Percentiles rank a stretch among this genome's conserved stretches.
Evolutionary conservation across 805 yeast genomes (phyloP).

Genomic region (Kodamaea lidongshanica): DNA sequence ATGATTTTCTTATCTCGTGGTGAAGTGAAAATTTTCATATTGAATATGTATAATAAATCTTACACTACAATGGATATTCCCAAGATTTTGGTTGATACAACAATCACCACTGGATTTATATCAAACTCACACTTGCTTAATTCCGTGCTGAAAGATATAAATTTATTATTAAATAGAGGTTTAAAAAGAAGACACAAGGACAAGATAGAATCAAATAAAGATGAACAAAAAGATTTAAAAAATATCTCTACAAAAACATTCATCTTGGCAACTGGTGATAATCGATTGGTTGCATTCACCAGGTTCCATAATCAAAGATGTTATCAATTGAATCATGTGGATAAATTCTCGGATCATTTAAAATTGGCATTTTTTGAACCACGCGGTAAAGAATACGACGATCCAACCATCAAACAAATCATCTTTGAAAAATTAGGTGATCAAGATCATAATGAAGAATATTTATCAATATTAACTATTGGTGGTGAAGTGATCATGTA

Average conservation of each 20-base stretch:
- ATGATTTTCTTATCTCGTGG: constrained; percentile 63
- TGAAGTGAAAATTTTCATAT: constrained; percentile 52
- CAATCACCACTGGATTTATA: constrained; percentile 66
- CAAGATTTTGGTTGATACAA: constrained; percentile 38
- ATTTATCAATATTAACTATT: constrained; percentile 63
- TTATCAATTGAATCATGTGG: constrained; percentile 45
- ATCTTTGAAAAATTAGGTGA: constrained; percentile 66
- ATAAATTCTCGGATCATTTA: constrained; percentile 40
- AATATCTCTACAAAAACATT: constrained; percentile 34
- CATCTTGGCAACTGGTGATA: constrained; percentile 70
- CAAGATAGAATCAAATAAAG: too few relatives aligned
- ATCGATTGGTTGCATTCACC: constrained; percentile 59
- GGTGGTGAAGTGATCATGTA: constrained; percentile 77
- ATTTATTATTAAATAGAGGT: constrained; percentile 25
- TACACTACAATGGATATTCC: constrained; percentile 34
- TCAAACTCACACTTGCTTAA: constrained; percentile 45
- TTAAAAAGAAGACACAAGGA: constrained; percentile 23
- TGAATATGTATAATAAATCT: constrained; percentile 34
- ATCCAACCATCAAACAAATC: constrained; percentile 66
- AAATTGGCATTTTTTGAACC: constrained; percentile 44
- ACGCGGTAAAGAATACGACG: constrained; percentile 52
- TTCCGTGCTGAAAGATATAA: constrained; percentile 30
- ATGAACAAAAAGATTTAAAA: constrained; percentile 11
- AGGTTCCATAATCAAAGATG: constrained; percentile 50
- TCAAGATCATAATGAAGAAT: constrained; percentile 46